Conservation (phyloP, 805 yeast genomes). For the Ascoidea asiatica region DNA sequence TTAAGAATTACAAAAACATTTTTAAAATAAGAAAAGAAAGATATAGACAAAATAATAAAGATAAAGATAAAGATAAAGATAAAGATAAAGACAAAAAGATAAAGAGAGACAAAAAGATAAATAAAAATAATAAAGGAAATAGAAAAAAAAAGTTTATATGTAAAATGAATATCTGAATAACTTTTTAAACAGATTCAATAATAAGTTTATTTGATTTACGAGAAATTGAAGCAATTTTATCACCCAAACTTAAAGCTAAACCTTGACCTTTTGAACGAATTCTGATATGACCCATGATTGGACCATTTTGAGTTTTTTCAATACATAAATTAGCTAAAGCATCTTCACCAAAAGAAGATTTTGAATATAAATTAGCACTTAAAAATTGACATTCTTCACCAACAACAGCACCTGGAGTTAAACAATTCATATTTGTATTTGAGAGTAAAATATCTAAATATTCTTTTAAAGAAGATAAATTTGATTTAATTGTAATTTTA, state of each 20-base stretch:
- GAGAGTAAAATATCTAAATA: conserved; percentile 64
- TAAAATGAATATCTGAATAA: too few relatives aligned
- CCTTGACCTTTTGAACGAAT: conserved; percentile 98
- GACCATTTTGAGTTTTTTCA: conserved; percentile 64
- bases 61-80: too few relatives aligned
- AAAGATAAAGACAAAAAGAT: too few relatives aligned
- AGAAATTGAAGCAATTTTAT: conserved; percentile 77
- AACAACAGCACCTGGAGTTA: conserved; percentile 84
- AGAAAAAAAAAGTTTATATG: too few relatives aligned
- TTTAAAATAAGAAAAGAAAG: too few relatives aligned
- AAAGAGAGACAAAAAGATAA: too few relatives aligned
- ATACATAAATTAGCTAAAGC: conserved; percentile 92
- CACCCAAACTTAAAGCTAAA: conserved; percentile 87
- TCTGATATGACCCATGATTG: conserved; percentile 86
- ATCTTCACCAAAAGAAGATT: conserved; percentile 92
- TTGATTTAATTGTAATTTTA: conserved; percentile 78
- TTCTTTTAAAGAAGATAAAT: conserved; percentile 50
- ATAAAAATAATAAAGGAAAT: too few relatives aligned
- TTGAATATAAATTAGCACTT: conserved; percentile 87
- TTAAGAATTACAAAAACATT: too few relatives aligned
- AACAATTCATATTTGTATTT: conserved; percentile 87
- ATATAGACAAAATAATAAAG: too few relatives aligned
- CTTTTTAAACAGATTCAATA: conserved; percentile 19
- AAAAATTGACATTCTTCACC: conserved; percentile 85
- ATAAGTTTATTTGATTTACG: conserved; percentile 33